Percentiles rank a stretch among this genome's conserved stretches.
Evolutionary conservation across 2,329 filamentous ascomycete genomes (phyloP).

Genomic region (Macrophomina tecta): DNA sequence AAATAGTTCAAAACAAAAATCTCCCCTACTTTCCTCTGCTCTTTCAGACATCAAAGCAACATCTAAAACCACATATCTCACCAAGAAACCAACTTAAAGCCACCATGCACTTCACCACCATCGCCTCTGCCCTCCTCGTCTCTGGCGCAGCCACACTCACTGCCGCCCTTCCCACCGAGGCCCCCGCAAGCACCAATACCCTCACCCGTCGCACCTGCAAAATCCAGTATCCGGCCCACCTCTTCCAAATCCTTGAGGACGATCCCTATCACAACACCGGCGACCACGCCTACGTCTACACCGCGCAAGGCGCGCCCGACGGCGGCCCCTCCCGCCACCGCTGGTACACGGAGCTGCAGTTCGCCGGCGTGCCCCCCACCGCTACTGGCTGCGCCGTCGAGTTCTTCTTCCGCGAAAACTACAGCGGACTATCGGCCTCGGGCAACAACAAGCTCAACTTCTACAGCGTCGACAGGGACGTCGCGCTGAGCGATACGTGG

Average conservation of each 20-base stretch:
- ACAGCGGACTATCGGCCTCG: constrained; percentile 30
- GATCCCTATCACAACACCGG: constrained; percentile 33
- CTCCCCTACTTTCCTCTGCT: neutral
- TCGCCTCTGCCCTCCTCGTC: constrained; percentile 30
- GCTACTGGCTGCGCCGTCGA: constrained; percentile 39
- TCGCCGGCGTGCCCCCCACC: constrained; percentile 34
- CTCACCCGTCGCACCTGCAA: constrained; percentile 34
- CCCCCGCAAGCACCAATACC: constrained; percentile 27
- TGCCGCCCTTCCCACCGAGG: constrained; percentile 30
- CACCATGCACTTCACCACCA: constrained; percentile 34
- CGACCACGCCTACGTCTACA: constrained; percentile 14
- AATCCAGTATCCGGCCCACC: constrained; percentile 32
- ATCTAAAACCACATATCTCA: neutral
- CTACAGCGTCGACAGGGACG: constrained; percentile 29
- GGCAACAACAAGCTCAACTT: constrained; percentile 34
- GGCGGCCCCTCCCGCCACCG: constrained; percentile 26
- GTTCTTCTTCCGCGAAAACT: constrained; percentile 35
- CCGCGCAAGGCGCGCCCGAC: constrained; percentile 5
- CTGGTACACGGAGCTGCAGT: constrained; percentile 31
- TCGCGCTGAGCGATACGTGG: neutral
- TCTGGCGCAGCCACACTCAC: neutral
- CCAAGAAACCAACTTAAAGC: neutral
- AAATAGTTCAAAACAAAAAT: neutral
- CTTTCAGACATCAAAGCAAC: neutral
- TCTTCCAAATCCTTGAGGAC: constrained; percentile 35